Percentiles rank a stretch among this genome's conserved stretches.
Conservation (phyloP, 495 filamentous ascomycete genomes). For the Melanomma pulvis-pyrius region DNA sequence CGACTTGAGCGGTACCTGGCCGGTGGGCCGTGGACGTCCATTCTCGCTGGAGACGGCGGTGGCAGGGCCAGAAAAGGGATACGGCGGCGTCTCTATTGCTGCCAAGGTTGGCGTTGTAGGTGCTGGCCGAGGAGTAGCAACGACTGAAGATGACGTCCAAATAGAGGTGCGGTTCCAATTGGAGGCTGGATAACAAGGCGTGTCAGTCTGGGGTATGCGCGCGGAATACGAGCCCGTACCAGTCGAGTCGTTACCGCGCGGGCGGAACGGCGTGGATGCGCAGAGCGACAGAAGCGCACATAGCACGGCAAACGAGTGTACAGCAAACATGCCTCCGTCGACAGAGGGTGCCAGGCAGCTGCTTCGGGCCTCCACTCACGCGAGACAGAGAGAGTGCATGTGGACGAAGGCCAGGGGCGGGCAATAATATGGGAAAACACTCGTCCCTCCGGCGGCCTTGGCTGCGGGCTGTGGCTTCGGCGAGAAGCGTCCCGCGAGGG, state of each 20-base stretch:
- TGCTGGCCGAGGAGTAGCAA: neutral
- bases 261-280: constrained; percentile 12
- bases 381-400: neutral
- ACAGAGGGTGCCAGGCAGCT: neutral
- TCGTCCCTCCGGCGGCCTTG: neutral
- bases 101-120: neutral
- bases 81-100: neutral
- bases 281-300: constrained; percentile 8
- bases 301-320: constrained; percentile 5
- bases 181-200: constrained; percentile 7
- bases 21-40: neutral
- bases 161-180: constrained; percentile 25
- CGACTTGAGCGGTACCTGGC: neutral
- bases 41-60: neutral
- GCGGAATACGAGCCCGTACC: constrained; percentile 12
- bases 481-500: neutral
- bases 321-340: constrained; percentile 26
- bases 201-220: constrained; percentile 16
- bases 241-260: constrained; percentile 10
- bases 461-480: neutral
- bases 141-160: neutral
- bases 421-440: neutral
- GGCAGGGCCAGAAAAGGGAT: constrained; percentile 8
- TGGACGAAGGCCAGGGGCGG: neutral
- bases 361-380: neutral